Percentiles rank a stretch among this genome's conserved stretches.
Evolutionary conservation across 768 basidiomycete genomes (phyloP).

Genomic region (Termitomyces sp.): DNA sequence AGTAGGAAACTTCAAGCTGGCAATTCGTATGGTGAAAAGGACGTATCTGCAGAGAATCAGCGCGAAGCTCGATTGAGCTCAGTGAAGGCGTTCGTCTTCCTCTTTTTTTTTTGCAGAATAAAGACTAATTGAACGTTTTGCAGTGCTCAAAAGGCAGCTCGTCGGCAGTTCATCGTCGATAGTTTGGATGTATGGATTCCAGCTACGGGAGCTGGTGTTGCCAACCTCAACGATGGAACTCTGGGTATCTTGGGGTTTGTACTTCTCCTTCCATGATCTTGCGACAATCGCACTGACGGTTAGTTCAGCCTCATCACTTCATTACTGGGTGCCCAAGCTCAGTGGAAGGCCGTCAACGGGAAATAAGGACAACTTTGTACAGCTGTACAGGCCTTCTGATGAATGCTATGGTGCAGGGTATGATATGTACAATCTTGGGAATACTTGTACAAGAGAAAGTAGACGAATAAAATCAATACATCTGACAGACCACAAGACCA

Average conservation of each 20-base stretch:
- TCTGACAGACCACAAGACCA: not conserved
- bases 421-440: not conserved
- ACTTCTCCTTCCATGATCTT: conserved; percentile 2
- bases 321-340: conserved; percentile 60
- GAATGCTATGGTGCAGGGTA: not conserved
- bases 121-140: not conserved
- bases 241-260: conserved; percentile 82
- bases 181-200: conserved; percentile 88
- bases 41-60: conserved; percentile 59
- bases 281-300: not conserved
- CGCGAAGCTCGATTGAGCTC: conserved; percentile 61
- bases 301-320: conserved; percentile 63
- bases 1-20: conserved; percentile 45
- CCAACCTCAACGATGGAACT: conserved; percentile 78
- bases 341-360: conserved; percentile 55
- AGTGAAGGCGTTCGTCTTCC: conserved; percentile 48
- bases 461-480: not conserved
- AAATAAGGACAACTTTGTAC: conserved; percentile 23
- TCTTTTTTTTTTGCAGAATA: not conserved
- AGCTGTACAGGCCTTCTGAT: not conserved
- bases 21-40: conserved; percentile 57
- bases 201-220: conserved; percentile 72
- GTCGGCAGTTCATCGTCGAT: conserved; percentile 83
- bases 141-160: conserved; percentile 62
- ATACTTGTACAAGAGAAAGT: not conserved